Base-by-base conservation (phyloP, 2,329 filamentous ascomycete species). In the Didymella segeticola region DNA sequence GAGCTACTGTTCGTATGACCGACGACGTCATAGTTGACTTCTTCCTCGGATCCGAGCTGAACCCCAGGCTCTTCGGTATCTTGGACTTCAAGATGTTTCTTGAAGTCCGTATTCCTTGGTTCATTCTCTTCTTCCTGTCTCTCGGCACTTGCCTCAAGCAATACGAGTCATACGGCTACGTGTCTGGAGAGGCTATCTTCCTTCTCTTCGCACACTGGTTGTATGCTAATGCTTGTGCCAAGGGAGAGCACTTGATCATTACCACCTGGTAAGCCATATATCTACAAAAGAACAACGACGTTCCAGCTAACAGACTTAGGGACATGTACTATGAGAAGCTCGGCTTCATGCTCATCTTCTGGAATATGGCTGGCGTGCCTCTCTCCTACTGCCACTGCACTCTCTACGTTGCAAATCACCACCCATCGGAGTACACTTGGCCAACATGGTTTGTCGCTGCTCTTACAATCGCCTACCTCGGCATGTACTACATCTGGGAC, bases 251-350 rank as follows among this genome's bases (percentile, higher is more conserved):
- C 77, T 85, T 91, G 72, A 96, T 96, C 75, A 84, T 91, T 54
- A 89, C 89, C 8, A 95, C 91, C 43, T 96, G 92, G 86, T 85
- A 74, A 68, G 80, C 61, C 2, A 9, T 15, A 4, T 4, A 12
- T n/a, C 29, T 22, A 2, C 7, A 8, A 17, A 4, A 14, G 15
- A 27, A 17, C 42, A 7, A 4, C 2, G 4, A n/a, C 26, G 23
- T n/a, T 10, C 23, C 27, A 2, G 41, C 48, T 64, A 43, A 60
- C 15, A 30, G 7, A 46, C 2, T 17, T 20, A 86, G 83, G 89
- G 92, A 96, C 69, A 96, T 96, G 89, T 96, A 96, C 81, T 93
- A 91, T 68, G 92, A 96, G 82, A 96, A 96, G 79, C 93, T 90
- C 86, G 92, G 92, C 46, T 96, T 96, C 81, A 96, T 96, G 92